Evolutionary conservation across 306 rosid genomes (phyloP), one percentile per base, ranked within the genome.

Genomic region (Mimosa bimucronata): DNA sequence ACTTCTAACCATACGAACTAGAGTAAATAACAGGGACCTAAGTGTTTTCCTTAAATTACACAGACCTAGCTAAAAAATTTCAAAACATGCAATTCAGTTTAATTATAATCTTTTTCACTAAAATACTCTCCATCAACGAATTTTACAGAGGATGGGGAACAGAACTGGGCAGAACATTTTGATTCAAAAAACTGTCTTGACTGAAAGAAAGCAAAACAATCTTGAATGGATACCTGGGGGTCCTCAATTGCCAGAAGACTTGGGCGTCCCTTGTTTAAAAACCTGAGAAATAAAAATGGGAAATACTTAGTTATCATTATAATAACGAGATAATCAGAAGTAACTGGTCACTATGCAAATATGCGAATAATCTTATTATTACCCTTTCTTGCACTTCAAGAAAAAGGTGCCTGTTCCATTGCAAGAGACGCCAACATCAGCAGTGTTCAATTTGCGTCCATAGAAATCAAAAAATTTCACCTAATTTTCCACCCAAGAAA

Each of bases 391-490:
- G 69, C 81, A 81, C 90, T 95, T 95, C 42, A 68, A 77, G 85
- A 91, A 95, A 88, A 93, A 95, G 77, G 89, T 88, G 74, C 96
- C 93, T 21, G 82, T 70, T 71, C 92, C 90, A 48, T 79, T 89
- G 90, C 99, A 95, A 44, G 97, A 89, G 73, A 93, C 94, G 70
- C 98, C 99, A 77, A 95, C 99, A 91, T 95, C 93, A 80, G 96
- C 70, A 61, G 98, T 90, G 87, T 93, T 95, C 82, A 95, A 89
- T 84, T 89, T 93, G 66, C 97, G 93, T 50, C 99, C 99, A 82
- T 93, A 95, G 78, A 93, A 80, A 85, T 95, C 94, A 83, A 95
- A 93, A 84, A 93, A 95, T 40, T 88, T 84, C 73, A 95, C 99
- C 99, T 95, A 68, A 44, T 81, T 68, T 64, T 60, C 77, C 74